These are phyloP conservation scores for Syzygium jambos DNA, from an alignment of 345 rosid species.

Conservation along the genomic window DNA sequence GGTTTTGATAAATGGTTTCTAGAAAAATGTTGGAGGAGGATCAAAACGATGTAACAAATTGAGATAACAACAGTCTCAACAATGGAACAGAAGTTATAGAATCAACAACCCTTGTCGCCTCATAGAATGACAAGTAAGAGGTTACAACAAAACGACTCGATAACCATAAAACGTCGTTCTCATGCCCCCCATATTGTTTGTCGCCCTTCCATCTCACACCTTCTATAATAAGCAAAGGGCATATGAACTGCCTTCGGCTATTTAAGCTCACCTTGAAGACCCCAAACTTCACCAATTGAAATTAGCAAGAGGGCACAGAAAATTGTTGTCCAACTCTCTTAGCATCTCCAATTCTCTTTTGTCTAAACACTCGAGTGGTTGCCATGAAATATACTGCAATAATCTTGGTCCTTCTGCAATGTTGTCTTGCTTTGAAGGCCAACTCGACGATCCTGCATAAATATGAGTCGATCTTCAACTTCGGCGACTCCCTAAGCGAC, in stretches of 20 bases:
- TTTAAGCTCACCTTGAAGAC: neutral
- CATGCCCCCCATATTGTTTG: neutral
- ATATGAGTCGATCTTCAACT: slow-evolving; percentile 55
- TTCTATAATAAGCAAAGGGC: neutral
- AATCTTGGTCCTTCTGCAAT: neutral
- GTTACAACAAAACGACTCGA: too few species aligned
- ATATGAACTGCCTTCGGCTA: neutral
- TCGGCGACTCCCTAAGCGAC: slow-evolving; percentile 77
- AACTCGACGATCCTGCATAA: neutral
- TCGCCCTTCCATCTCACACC: neutral
- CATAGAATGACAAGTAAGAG: neutral
- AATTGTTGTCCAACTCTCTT: neutral
- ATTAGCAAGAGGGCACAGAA: neutral
- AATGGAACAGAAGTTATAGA: too few species aligned
- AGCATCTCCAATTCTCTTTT: neutral
- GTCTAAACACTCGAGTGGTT: neutral
- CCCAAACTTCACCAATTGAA: neutral
- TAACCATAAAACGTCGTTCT: neutral
- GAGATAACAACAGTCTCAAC: neutral
- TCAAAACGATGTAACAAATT: neutral
- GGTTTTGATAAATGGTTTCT: neutral
- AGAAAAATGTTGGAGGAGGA: neutral
- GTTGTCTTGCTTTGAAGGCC: neutral
- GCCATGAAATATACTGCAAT: neutral
- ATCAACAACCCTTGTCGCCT: neutral